phyloP scores from a whole-genome alignment of 768 basidiomycete species.

The Grammothele lineata region DNA sequence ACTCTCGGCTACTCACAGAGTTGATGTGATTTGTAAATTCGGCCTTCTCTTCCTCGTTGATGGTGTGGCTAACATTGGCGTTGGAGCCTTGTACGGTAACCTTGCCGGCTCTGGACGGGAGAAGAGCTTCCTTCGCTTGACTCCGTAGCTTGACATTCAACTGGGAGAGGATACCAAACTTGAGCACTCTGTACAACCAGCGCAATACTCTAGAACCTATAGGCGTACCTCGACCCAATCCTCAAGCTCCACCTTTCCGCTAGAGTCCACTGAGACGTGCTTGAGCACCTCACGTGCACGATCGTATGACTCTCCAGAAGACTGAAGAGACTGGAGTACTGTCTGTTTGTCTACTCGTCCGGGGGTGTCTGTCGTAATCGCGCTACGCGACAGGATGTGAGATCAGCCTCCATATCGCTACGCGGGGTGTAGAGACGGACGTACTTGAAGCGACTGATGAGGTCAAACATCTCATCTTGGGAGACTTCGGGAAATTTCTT shows the following conservation, averaged over 20 bases:
- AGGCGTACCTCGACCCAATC: conserved; percentile 93
- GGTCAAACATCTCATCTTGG: conserved; percentile 90
- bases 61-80: conserved; percentile 92
- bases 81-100: conserved; percentile 94
- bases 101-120: conserved; percentile 74
- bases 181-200: too few relatives aligned
- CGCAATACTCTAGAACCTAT: too few relatives aligned
- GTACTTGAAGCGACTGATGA: conserved; percentile 95
- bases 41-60: conserved; percentile 92
- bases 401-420: neutral
- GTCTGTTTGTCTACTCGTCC: conserved; percentile 80
- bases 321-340: conserved; percentile 74
- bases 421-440: conserved; percentile 28
- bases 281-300: conserved; percentile 87
- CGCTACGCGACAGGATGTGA: conserved; percentile 35
- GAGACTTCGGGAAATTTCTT: conserved; percentile 91
- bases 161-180: conserved; percentile 39
- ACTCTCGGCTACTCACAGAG: conserved; percentile 70
- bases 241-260: conserved; percentile 93
- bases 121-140: conserved; percentile 36
- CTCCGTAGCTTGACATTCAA: conserved; percentile 77
- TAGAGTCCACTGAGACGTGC: conserved; percentile 89
- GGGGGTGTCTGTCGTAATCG: conserved; percentile 72
- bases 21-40: conserved; percentile 99
- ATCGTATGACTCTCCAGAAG: conserved; percentile 87